A percentile compares a stretch with the other conserved stretches of the same genome.
phyloP scores from a whole-genome alignment of 208 protist genomes.

The Trypanosoma mega region DNA sequence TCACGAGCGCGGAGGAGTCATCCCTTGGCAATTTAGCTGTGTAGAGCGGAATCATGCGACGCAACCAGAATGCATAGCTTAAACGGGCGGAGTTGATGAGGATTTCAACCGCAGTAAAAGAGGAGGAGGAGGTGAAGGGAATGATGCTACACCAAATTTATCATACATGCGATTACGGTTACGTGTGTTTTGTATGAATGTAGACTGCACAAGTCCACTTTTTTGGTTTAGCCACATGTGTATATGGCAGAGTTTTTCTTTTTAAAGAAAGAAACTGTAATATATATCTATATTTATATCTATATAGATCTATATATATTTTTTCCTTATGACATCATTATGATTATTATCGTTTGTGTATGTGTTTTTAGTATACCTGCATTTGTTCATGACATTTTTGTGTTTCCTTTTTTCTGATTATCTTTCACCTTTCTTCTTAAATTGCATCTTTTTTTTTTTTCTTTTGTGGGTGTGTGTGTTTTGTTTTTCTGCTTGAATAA shows the following conservation, averaged over 20 bases:
- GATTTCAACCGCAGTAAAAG: not conserved
- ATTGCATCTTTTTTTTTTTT: conserved; percentile 1
- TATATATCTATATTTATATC: conserved; percentile 6
- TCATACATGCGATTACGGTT: not conserved
- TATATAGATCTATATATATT: not conserved
- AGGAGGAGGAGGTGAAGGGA: not conserved
- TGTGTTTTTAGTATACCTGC: not conserved
- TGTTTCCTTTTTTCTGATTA: too few relatives aligned
- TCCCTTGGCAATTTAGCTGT: not conserved
- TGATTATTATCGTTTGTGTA: not conserved
- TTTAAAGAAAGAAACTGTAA: too few relatives aligned
- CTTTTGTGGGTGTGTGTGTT: not conserved
- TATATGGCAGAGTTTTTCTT: conserved; percentile 1
- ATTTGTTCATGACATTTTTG: not conserved
- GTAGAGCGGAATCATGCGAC: conserved; percentile 16
- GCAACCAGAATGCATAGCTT: conserved; percentile 18
- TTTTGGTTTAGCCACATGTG: not conserved
- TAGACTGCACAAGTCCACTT: not conserved
- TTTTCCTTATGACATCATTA: not conserved
- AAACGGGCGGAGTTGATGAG: conserved; percentile 19
- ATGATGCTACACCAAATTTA: not conserved
- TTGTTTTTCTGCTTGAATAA: not conserved
- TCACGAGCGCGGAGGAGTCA: not conserved
- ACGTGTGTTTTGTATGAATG: not conserved
- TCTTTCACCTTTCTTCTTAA: too few relatives aligned